Evolutionary conservation across 345 rosid genomes (phyloP), one percentile per base, ranked within the genome.

Genomic region (Crucihimalaya himalaica): DNA sequence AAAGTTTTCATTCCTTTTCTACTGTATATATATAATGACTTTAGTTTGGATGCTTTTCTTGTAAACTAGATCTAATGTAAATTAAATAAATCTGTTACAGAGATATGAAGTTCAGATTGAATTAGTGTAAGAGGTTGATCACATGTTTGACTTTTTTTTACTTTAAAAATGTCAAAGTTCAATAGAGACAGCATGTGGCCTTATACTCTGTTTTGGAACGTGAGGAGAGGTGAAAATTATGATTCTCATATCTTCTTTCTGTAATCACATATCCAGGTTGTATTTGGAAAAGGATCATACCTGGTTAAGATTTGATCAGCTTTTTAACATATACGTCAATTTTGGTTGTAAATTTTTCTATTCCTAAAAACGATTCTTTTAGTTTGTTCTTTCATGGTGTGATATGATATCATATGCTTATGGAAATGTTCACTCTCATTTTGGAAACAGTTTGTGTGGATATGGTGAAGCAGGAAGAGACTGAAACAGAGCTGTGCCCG

Each of bases 181-280:
- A 10, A 35, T 68, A 43, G 43, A 62, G 15, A n/a, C 45, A 77
- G 72, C 80, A 77, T 71, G 80, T 77, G 76, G 77, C 55, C 3
- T 28, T 58, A 42, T 42, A 65, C 71, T 63, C 75, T 71, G 77
- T 50, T 71, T 31, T 66, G 56, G 62, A 77, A 77, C 80, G 80
- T 77, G 80, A 77, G 71, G 56, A 77, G 76, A 71, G 53, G 77
- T 77, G 77, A 71, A 71, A 46, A 56, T 35, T 48, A 57, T 56
- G 68, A 35, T 48, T 65, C 15, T 27, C 67, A 48, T 71, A 77
- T 70, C 71, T 64, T 66, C 46, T 29, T 47, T 71, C 55, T 57
- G 40, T 77, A 40, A 48, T 48, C 42, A 50, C 19, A 50, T 71
- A 64, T 31, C 47, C 62, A 23, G 59, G 67, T 56, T 77, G 63